Conservation (phyloP, 148 eudicot genomes). For the Vaccinium darrowii region DNA sequence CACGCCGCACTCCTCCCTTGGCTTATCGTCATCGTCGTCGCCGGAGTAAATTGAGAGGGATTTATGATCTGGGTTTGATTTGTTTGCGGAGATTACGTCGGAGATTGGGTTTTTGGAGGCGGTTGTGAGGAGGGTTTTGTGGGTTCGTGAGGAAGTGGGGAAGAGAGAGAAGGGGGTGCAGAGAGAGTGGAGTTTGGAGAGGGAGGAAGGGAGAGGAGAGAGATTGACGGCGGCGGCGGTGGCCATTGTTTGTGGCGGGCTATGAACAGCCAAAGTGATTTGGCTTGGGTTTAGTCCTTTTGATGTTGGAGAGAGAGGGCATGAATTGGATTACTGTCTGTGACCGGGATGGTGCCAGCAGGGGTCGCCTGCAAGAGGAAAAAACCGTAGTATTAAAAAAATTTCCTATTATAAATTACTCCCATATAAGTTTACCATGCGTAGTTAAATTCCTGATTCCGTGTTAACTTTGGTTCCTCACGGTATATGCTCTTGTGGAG, state of each 20-base stretch:
- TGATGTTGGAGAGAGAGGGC: conserved; percentile 4
- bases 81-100: conserved; percentile 19
- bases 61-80: conserved; percentile 18
- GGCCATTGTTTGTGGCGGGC: conserved; percentile 24
- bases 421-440: too few species aligned
- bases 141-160: neutral
- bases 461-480: neutral
- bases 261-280: conserved; percentile 28
- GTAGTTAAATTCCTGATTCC: too few species aligned
- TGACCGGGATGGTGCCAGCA: too few species aligned
- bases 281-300: conserved; percentile 26
- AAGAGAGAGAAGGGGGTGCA: neutral
- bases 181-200: conserved; percentile 8
- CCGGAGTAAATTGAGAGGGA: neutral
- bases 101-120: conserved; percentile 33
- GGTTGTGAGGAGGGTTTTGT: conserved; percentile 13
- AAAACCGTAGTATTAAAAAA: too few species aligned
- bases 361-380: too few species aligned
- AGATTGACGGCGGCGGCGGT: conserved; percentile 19
- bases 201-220: conserved; percentile 16
- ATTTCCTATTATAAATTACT: too few species aligned
- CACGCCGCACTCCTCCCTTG: conserved; percentile 56
- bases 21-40: conserved; percentile 36
- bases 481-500: too few species aligned
- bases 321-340: neutral